Conservation (phyloP, 371 early-diverging fungal genomes). For the Mortierella sp. region DNA sequence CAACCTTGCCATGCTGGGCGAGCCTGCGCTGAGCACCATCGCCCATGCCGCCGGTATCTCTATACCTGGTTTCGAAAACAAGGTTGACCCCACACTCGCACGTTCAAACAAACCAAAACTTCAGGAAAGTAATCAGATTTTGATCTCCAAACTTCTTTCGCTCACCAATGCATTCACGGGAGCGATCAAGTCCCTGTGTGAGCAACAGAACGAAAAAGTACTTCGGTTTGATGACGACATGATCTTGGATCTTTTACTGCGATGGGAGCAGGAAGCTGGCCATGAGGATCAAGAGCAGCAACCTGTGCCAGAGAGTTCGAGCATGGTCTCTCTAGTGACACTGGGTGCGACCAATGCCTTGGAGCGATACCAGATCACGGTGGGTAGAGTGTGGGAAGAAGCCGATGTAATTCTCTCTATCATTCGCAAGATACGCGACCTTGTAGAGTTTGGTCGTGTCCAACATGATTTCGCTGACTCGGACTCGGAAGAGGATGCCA, state of each 20-base stretch:
- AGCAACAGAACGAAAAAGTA: constrained; percentile 52
- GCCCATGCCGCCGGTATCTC: background rate
- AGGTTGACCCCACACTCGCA: background rate
- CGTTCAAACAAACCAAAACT: too few species aligned
- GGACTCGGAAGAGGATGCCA: constrained; percentile 49
- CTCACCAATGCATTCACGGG: constrained; percentile 33
- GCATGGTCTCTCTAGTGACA: constrained; percentile 37
- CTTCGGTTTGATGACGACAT: constrained; percentile 47
- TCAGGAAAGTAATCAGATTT: constrained; percentile 26
- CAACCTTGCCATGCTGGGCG: constrained; percentile 22
- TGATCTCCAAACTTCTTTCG: constrained; percentile 27
- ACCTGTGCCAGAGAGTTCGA: constrained; percentile 8
- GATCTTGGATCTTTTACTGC: constrained; percentile 37
- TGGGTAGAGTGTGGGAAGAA: constrained; percentile 44
- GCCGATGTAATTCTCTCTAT: constrained; percentile 34
- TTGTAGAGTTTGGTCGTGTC: constrained; percentile 41
- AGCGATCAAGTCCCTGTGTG: constrained; percentile 40
- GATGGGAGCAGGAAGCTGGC: constrained; percentile 50
- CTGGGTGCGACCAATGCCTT: constrained; percentile 45
- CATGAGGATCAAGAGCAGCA: constrained; percentile 7
- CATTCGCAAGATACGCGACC: constrained; percentile 44
- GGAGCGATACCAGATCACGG: constrained; percentile 45
- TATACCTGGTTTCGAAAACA: too few species aligned
- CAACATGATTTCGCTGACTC: constrained; percentile 41
- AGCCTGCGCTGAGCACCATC: constrained; percentile 32